A percentile compares a stretch with the other conserved stretches of the same genome.
Conservation (phyloP, 2,329 filamentous ascomycete species). For the Aspergillus ochraceus region DNA sequence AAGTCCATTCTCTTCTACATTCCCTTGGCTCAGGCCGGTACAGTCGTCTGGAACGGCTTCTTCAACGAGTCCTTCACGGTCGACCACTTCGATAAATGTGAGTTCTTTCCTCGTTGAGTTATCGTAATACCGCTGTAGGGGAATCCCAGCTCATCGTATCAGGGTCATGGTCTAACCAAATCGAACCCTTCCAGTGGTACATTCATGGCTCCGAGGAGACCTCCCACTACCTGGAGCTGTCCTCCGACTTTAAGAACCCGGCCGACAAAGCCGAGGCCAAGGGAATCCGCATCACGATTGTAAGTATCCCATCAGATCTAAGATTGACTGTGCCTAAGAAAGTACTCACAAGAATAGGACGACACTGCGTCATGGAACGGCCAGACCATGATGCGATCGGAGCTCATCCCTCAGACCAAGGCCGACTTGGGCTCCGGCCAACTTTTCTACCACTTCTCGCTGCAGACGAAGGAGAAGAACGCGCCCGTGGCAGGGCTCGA, state of each 20-base stretch:
- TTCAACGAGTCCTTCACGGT: conserved; percentile 26
- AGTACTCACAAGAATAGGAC: conserved; percentile 11
- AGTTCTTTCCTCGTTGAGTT: neutral
- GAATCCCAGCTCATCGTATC: neutral
- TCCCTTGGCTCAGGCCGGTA: conserved; percentile 20
- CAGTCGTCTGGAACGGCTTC: conserved; percentile 28
- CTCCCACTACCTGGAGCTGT: conserved; percentile 61
- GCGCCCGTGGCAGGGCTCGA: conserved; percentile 63
- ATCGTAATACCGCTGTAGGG: no score
- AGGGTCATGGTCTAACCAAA: conserved; percentile 68
- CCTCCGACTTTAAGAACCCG: conserved; percentile 63
- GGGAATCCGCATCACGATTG: conserved; percentile 69
- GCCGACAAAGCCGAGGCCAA: conserved; percentile 61
- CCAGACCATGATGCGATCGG: conserved; percentile 70
- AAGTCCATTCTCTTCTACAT: conserved; percentile 10
- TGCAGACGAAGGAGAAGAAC: conserved; percentile 61
- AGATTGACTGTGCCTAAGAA: no score
- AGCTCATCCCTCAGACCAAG: conserved; percentile 70
- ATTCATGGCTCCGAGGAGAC: conserved; percentile 62
- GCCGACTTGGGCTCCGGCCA: conserved; percentile 66
- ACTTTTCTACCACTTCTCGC: conserved; percentile 71
- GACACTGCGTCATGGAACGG: conserved; percentile 66
- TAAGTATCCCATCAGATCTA: conserved; percentile 2
- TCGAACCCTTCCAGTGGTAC: conserved; percentile 73
- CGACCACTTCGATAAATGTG: conserved; percentile 28